These are phyloP conservation scores for Polygonum aviculare DNA, from an alignment of 148 eudicot genomes.

Conservation along the genomic window DNA sequence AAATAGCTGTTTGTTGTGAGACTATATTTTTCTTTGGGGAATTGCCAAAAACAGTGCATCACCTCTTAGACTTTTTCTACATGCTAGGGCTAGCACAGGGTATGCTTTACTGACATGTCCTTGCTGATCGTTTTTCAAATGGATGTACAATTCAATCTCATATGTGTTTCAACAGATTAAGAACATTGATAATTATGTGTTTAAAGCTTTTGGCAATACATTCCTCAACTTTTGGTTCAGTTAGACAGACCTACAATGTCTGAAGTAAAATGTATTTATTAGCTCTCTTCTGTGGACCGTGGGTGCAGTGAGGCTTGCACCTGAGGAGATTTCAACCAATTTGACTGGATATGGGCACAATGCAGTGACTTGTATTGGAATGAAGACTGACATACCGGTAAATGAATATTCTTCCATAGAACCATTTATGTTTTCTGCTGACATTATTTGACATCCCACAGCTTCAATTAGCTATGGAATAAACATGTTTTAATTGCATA, in stretches of 20 bases:
- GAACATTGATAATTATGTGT: neutral
- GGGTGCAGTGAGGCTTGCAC: slow-evolving; percentile 89
- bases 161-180: neutral
- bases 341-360: slow-evolving; percentile 89
- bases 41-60: neutral
- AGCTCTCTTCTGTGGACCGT: slow-evolving; percentile 5
- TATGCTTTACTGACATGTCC: neutral
- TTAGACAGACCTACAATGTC: neutral
- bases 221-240: neutral
- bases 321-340: slow-evolving; percentile 69
- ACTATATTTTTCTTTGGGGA: neutral
- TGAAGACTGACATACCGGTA: slow-evolving; percentile 98
- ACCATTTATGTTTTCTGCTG: neutral
- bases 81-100: neutral
- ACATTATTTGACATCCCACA: neutral
- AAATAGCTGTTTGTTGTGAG: neutral
- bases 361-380: slow-evolving; percentile 94
- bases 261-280: neutral
- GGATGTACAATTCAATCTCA: neutral
- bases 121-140: neutral
- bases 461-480: neutral
- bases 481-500: neutral
- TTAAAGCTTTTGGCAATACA: slow-evolving; percentile 1
- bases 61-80: neutral
- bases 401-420: slow-evolving; percentile 6